Evolutionary conservation across 2,329 filamentous ascomycete genomes (phyloP), one percentile per base, ranked within the genome.

Genomic region (Microdochium trichocladiopsis): DNA sequence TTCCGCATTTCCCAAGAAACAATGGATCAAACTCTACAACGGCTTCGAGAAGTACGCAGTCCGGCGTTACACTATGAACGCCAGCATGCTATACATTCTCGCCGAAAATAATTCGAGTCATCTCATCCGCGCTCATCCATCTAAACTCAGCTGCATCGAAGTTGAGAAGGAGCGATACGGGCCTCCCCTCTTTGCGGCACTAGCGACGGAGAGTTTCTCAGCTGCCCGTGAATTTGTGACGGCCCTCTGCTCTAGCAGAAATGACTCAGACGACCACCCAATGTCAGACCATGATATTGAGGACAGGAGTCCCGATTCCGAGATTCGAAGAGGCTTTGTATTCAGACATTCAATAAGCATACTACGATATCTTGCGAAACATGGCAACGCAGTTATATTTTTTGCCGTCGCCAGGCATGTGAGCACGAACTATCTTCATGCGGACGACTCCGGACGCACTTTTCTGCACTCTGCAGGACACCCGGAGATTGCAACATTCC

Each of bases 31-130:
- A 0, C 36, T 66, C 1, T 49, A 58, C 24, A 72, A 72, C 49
- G 3, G 61, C 14, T 62, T 69, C 25, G 59, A 69, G 55, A 60
- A 51, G 18, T 52, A 52, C 52, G 18, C 61, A 9, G 47, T 56
- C 11, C 58, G 63, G 2, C 56, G 56, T 37, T 67, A 70, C 52
- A 60, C 54, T 1, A 1, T 25, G 2, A 31, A 56, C 22, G 60
- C 57, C 6, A 68, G 53, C 23, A 51, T 68, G 0, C 47, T 65
- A 8, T 74, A 75, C 49, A 56, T 73, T 4, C 58, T 73, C 21
- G 68, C 71, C 66, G 52, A 59, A 55, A 31, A 58, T 59, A 56
- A 54, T 50, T 16, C 51, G 49, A 2, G 25, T 14, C 4, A 33
- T 18, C 50, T 24, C n/a, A 31, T 41, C 45, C 41, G 18, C 14